These are phyloP conservation scores for Oropetium thomaeum DNA, from an alignment of 176 grass and related monocot genomes.

Conservation along the genomic window DNA sequence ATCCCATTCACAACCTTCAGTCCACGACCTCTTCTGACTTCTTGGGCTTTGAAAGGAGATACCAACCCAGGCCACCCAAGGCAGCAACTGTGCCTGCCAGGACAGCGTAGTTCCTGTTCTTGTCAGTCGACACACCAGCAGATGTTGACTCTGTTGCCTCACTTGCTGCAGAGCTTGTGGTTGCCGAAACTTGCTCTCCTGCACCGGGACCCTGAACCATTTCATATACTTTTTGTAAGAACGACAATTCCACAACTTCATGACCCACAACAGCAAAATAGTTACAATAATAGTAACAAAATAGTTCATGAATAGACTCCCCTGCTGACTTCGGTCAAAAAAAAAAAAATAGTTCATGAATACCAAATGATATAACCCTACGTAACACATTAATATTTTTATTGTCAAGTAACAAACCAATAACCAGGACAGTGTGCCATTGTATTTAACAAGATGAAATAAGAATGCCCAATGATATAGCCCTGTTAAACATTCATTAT, in stretches of 20 bases:
- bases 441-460: not conserved
- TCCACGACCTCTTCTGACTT: constrained; percentile 59
- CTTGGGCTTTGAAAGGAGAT: constrained; percentile 78
- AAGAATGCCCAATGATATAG: not conserved
- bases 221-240: not conserved
- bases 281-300: not conserved
- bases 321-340: too few species aligned
- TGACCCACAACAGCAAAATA: not conserved
- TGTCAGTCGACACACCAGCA: constrained; percentile 53
- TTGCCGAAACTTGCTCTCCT: constrained; percentile 44
- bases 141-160: constrained; percentile 38
- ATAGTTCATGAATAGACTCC: too few species aligned
- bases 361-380: not conserved
- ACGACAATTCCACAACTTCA: not conserved
- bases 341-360: too few species aligned
- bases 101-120: constrained; percentile 74
- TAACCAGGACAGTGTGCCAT: not conserved
- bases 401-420: not conserved
- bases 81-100: constrained; percentile 60
- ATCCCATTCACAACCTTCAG: constrained; percentile 23
- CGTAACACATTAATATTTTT: not conserved
- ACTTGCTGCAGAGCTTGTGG: constrained; percentile 29
- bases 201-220: constrained; percentile 56
- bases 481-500: not conserved
- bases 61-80: constrained; percentile 75